Base-by-base conservation (phyloP, 352 stramenopile species). In the Phytophthora kernoviae region DNA sequence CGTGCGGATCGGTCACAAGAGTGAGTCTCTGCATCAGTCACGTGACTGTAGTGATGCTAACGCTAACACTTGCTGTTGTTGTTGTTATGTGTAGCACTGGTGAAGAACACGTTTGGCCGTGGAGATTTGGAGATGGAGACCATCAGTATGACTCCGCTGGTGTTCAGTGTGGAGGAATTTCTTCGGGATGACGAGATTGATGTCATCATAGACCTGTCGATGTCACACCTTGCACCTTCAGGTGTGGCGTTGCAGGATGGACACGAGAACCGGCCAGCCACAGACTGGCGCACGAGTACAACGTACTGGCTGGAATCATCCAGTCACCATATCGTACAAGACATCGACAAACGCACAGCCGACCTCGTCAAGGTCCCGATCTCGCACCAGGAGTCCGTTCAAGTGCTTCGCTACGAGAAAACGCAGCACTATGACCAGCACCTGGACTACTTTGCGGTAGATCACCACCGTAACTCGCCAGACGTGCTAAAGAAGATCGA, bases 401-500 rank as follows among this genome's bases (percentile, higher is more conserved):
- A 91, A 60, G 80, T 88, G 49, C 62, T 91, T 42, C 84, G 79
- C 1, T 93, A 93, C 55, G 78, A 88, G 53, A 40, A 57, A 46
- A 89, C 79, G 11, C 80, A 90, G 58, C 87, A 93, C 54, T 90
- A 93, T 59, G 82, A 92, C 60, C 77, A 87, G 44, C 84, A 91
- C 59, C 68, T 68, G 33, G 83, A 90, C 66, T 90, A 85, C 64
- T 92, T 90, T 49, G 56, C 73, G 0, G 40, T 32, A 0, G 62
- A 90, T 5, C 57, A 43, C 30, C 67, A 90, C 48, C 62, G 58
- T 9, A 87, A 87, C 44, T 68, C 65, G 11, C 65, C 61, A 1
- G 41, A 62, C 5, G 34, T 90, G 30, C 62, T 93, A 5, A 27
- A 80, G 22, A 73, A 27, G 17, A 85, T 90, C 37, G 69, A 93